Conservation (phyloP, 148 eudicot species). For the Vaccinium darrowii region DNA sequence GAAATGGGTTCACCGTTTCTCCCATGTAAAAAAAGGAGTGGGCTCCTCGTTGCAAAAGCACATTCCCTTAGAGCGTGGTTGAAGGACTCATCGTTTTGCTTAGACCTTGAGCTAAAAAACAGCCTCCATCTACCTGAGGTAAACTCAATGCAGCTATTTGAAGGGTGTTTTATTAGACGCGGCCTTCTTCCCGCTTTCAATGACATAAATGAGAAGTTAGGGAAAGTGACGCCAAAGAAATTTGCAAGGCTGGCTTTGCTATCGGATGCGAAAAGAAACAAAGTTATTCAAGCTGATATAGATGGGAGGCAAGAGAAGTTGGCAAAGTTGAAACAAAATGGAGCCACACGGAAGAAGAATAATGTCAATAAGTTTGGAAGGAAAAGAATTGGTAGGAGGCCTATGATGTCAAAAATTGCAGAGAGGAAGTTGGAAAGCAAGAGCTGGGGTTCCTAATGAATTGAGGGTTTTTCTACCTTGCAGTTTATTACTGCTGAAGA, state of each 20-base stretch:
- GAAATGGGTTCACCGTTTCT: constrained; percentile 99
- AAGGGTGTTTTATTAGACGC: constrained; percentile 81
- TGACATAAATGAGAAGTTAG: constrained; percentile 73
- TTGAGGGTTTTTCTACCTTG: background rate
- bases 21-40: constrained; percentile 79
- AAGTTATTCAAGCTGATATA: constrained; percentile 69
- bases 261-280: constrained; percentile 68
- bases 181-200: constrained; percentile 95
- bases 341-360: constrained; percentile 24
- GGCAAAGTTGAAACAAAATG: constrained; percentile 39
- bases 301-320: constrained; percentile 67
- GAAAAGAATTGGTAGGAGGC: constrained; percentile 32
- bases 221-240: constrained; percentile 75
- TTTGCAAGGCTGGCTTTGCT: constrained; percentile 88
- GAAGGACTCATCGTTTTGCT: constrained; percentile 92
- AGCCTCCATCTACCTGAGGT: constrained; percentile 53
- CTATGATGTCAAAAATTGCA: constrained; percentile 16
- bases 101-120: constrained; percentile 91
- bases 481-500: background rate
- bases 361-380: constrained; percentile 23
- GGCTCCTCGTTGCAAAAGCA: constrained; percentile 86
- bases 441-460: background rate
- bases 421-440: constrained; percentile 16
- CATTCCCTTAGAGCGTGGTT: constrained; percentile 96
- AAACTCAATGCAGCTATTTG: constrained; percentile 86